Base-by-base conservation (phyloP, 192 early-diverging fungal species). In the Backusella morwellensis region DNA sequence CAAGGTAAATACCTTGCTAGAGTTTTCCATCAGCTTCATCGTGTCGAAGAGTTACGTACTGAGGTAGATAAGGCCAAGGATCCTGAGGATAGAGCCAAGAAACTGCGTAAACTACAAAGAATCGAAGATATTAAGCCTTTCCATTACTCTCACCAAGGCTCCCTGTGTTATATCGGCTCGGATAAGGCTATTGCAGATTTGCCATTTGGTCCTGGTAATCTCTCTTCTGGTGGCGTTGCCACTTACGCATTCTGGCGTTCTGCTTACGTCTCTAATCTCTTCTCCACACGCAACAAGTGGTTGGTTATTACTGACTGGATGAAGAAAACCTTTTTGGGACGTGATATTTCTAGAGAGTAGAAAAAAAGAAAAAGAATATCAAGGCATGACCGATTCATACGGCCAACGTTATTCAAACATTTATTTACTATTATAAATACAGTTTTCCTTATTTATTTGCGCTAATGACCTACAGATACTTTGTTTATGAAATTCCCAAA, bases 111-210 rank as follows among this genome's bases (percentile, higher is more conserved):
- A 54, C 42, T 80, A 5, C 73, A 84, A 70, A 78, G 76, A 42
- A 26, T 54, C 4, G 81, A 76, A 70, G 78, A 83, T 68, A 86
- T 90, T 41, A 83, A 81, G 17, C 92, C 93, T 67, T 95, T 94
- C 86, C 87, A 92, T 73, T 98, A 97, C 87, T 87, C 90, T 63
- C 93, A 95, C 72, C 88, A 93, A 77, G 97, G 95, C 35, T 94
- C 94, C 9, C 80, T 98, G 56, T 96, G 95, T 17, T 97, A 98
- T 81, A 93, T 98, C 86, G 95, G 96, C 11, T 89, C 89, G n/a
- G 97, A 98, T 76, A 91, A 93, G 84, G 97, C 96, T 42, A 96
- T 98, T 84, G 96, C 96, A 4, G 96, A 98, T 73, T 79, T 98
- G n/a, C 97, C 95, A 17, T 86, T 93, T 78, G 83, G 88, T 80